These are phyloP conservation scores for Phytopythium helicoides DNA, from an alignment of 352 stramenopile genomes.

Conservation along the genomic window DNA sequence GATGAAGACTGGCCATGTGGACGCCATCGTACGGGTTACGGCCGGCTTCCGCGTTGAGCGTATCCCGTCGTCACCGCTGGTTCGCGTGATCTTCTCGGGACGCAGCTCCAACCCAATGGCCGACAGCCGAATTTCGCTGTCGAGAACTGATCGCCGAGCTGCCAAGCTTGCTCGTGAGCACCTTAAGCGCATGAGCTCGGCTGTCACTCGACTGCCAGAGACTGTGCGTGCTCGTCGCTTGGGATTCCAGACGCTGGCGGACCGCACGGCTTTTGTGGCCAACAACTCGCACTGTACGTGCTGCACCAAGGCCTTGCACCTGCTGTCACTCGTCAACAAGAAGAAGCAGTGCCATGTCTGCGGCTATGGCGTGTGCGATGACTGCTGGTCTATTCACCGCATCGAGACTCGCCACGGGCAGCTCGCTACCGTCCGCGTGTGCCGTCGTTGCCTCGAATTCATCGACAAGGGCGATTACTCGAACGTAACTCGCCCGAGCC, in stretches of 20 bases:
- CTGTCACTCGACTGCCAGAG: slow-evolving; percentile 22
- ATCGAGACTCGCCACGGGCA: slow-evolving; percentile 19
- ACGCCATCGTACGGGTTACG: slow-evolving; percentile 9
- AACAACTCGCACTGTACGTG: slow-evolving; percentile 45
- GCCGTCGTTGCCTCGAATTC: slow-evolving; percentile 15
- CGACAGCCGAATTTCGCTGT: neutral
- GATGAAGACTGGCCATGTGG: slow-evolving; percentile 12
- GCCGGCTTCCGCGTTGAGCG: slow-evolving; percentile 10
- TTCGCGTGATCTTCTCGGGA: slow-evolving; percentile 17
- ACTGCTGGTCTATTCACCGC: slow-evolving; percentile 18
- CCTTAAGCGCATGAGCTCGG: slow-evolving; percentile 14
- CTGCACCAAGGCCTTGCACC: slow-evolving; percentile 35
- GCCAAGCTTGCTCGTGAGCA: slow-evolving; percentile 4
- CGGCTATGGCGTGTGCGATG: slow-evolving; percentile 23
- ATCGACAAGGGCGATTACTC: slow-evolving; percentile 24
- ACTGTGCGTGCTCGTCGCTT: slow-evolving; percentile 44
- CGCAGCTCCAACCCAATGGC: neutral
- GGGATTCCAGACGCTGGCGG: slow-evolving; percentile 39
- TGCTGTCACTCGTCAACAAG: slow-evolving; percentile 13
- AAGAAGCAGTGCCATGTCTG: slow-evolving; percentile 26
- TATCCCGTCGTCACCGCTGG: slow-evolving; percentile 9
- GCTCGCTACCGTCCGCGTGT: slow-evolving; percentile 16
- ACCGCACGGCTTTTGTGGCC: slow-evolving; percentile 23
- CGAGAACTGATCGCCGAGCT: slow-evolving; percentile 8
- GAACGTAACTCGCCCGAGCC: slow-evolving; percentile 20